Percentiles rank a stretch among this genome's conserved stretches.
Conservation (phyloP, 169 alveolate species). For the Plasmodium fragile region DNA sequence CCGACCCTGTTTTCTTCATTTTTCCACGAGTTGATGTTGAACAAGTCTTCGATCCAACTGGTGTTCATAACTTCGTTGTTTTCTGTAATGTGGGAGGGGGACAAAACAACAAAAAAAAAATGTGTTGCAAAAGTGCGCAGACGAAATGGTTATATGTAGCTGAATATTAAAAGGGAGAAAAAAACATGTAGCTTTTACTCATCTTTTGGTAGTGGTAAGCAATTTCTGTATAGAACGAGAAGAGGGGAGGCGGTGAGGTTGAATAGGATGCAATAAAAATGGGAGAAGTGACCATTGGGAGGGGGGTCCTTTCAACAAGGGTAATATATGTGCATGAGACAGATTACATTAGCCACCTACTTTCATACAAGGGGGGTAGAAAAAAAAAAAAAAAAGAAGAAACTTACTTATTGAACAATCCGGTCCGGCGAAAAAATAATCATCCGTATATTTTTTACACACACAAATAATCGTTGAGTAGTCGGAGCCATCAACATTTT, state of each 20-base stretch:
- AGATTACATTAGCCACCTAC: background rate
- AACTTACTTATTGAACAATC: constrained; percentile 68
- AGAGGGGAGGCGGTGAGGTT: background rate
- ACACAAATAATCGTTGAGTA: constrained; percentile 40
- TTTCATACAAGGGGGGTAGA: background rate
- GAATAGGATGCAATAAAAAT: background rate
- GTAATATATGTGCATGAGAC: background rate
- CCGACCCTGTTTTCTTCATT: constrained; percentile 71
- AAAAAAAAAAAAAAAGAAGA: background rate
- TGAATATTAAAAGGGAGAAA: background rate
- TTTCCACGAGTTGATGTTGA: constrained; percentile 56
- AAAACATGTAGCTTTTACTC: constrained; percentile 29
- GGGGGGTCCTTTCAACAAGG: background rate
- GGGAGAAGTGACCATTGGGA: background rate
- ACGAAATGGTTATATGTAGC: background rate
- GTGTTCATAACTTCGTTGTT: constrained; percentile 62
- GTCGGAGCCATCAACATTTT: constrained; percentile 2
- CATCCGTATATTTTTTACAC: constrained; percentile 42
- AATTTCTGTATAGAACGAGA: constrained; percentile 21
- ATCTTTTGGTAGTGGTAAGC: constrained; percentile 52
- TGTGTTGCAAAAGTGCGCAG: background rate
- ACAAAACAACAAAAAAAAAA: background rate
- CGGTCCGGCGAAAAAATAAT: constrained; percentile 71
- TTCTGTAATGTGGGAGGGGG: constrained; percentile 10
- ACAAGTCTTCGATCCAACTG: constrained; percentile 63